A percentile compares a stretch with the other conserved stretches of the same genome.
Evolutionary conservation across 2,329 filamentous ascomycete species (phyloP).

Genomic region (Ophiocordyceps camponoti-floridani): DNA sequence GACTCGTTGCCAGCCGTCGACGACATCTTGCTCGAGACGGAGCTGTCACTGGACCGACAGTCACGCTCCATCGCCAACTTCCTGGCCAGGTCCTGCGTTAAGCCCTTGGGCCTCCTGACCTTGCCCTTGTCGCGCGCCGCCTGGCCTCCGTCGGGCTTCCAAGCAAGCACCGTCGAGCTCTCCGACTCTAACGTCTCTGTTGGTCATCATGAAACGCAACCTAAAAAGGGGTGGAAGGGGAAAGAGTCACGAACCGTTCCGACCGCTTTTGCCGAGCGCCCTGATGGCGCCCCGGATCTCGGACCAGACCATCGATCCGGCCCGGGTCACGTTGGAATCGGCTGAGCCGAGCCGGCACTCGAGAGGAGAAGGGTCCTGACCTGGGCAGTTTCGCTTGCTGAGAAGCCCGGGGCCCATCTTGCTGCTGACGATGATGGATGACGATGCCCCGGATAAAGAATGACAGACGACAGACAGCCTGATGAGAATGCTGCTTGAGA

Average conservation of each 20-base stretch:
- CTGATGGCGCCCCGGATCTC: conserved; percentile 16
- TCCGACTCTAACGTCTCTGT: conserved; percentile 8
- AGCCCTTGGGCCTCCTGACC: conserved; percentile 4
- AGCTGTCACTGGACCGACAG: conserved; percentile 4
- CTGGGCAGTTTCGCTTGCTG: conserved; percentile 9
- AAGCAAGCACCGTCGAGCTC: conserved; percentile 5
- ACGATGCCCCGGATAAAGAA: not conserved
- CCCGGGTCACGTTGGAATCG: conserved; percentile 9
- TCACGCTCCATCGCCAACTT: conserved; percentile 10
- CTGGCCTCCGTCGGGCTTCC: conserved; percentile 1
- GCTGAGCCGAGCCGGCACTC: not conserved
- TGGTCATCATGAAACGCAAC: not conserved
- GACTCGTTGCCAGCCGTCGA: conserved; percentile 8
- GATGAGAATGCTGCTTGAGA: not conserved
- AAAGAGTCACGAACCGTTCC: conserved; percentile 7
- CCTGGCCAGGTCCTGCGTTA: conserved; percentile 8
- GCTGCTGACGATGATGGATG: conserved; percentile 5
- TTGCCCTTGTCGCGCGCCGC: conserved; percentile 3
- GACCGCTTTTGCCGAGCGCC: conserved; percentile 13
- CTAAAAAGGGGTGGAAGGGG: not conserved
- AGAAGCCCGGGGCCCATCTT: conserved; percentile 12
- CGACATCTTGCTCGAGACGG: conserved; percentile 10
- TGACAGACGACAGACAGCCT: not conserved
- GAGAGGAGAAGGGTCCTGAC: not conserved
- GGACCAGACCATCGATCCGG: conserved; percentile 14